Conservation (phyloP, 2,329 filamentous ascomycete genomes). For the Teratosphaeria pseudoeucalypti region DNA sequence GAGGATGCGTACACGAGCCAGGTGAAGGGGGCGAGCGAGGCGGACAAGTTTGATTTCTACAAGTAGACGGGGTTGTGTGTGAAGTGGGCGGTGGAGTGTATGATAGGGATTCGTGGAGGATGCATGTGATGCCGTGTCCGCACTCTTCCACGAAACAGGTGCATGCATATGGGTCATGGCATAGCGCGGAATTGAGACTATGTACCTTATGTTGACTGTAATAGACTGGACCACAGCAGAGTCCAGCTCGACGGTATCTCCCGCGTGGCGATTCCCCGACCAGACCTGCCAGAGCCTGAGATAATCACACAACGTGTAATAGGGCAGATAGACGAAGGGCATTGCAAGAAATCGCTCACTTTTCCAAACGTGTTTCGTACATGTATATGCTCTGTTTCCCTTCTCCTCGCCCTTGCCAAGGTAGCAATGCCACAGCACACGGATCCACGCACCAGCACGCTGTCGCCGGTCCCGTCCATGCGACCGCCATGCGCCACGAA, state of each 20-base stretch:
- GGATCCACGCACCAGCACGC: background rate
- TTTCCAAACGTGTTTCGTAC: background rate
- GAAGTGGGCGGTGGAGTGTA: background rate
- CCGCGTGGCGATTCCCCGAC: too few species aligned
- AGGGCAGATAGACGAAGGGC: background rate
- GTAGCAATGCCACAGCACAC: background rate
- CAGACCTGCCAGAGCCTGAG: too few species aligned
- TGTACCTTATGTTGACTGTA: background rate
- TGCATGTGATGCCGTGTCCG: background rate
- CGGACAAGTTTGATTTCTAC: conserved; percentile 82
- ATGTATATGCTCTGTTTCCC: background rate
- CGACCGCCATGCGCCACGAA: background rate
- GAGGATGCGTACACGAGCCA: conserved; percentile 96
- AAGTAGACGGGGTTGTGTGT: conserved; percentile 41
- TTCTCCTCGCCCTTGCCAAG: background rate
- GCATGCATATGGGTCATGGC: background rate
- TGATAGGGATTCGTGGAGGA: background rate
- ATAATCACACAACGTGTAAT: too few species aligned
- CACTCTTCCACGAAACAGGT: background rate
- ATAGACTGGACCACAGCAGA: background rate
- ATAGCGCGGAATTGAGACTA: background rate
- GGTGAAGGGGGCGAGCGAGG: conserved; percentile 72
- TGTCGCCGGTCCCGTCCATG: background rate
- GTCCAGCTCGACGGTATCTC: too few species aligned
- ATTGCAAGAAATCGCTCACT: background rate